These are phyloP conservation scores for Pseudisothecium myosuroides DNA, from an alignment of 225 moss, liverwort and hornwort genomes.

Conservation along the genomic window DNA sequence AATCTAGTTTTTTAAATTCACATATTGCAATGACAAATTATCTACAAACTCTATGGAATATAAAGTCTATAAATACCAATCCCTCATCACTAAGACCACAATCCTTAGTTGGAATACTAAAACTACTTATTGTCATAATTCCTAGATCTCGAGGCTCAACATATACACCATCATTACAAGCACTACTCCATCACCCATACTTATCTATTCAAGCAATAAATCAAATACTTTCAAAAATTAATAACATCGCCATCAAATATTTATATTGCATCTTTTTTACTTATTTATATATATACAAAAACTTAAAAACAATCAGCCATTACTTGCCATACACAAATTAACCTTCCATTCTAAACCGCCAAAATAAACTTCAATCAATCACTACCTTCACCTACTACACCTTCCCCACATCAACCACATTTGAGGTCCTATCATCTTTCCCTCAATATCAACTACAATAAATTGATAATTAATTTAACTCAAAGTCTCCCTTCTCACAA, in stretches of 20 bases:
- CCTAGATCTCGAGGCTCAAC: rapidly evolving
- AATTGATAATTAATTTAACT: background rate
- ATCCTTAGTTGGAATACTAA: background rate
- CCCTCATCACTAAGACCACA: background rate
- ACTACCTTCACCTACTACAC: background rate
- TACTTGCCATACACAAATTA: rapidly evolving
- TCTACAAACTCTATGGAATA: rapidly evolving
- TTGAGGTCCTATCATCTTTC: too few relatives aligned
- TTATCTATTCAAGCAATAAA: background rate
- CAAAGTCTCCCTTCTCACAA: too few relatives aligned
- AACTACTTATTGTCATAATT: background rate
- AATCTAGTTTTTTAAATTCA: background rate
- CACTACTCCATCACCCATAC: background rate
- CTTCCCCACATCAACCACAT: background rate
- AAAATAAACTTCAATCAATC: background rate
- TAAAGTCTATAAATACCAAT: background rate
- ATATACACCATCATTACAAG: background rate
- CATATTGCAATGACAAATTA: background rate
- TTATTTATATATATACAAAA: background rate
- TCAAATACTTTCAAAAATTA: background rate
- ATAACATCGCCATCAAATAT: too few relatives aligned
- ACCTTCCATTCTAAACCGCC: rapidly evolving
- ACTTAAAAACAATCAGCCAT: background rate
- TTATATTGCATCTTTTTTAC: background rate
- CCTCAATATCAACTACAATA: too few relatives aligned